phyloP scores from a whole-genome alignment of 441 rosid species.

The Syzygium malaccense region DNA sequence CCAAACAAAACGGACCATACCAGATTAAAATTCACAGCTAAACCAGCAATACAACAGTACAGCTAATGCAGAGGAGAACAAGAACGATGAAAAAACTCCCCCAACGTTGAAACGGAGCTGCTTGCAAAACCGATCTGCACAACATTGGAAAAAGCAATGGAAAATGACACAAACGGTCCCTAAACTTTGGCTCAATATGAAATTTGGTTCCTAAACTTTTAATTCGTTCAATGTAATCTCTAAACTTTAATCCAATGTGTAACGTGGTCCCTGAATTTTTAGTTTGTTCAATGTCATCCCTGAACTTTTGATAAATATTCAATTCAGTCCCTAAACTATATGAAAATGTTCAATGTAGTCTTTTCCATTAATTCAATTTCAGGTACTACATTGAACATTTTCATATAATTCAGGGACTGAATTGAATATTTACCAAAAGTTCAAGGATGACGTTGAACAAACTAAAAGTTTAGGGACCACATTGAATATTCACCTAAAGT shows the following conservation, averaged over 20 bases:
- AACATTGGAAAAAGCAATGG: not conserved
- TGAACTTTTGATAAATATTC: not conserved
- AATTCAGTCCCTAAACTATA: fast-evolving
- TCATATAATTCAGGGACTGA: fast-evolving
- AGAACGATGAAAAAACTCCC: not conserved
- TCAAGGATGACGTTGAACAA: fast-evolving
- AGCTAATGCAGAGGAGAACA: not conserved
- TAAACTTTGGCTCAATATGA: fast-evolving
- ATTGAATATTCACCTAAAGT: fast-evolving
- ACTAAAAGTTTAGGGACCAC: fast-evolving
- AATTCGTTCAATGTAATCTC: fast-evolving
- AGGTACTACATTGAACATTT: no score
- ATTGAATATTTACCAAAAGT: no score
- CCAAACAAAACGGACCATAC: not conserved
- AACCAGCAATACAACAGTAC: not conserved
- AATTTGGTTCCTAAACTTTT: fast-evolving
- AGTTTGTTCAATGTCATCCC: fast-evolving
- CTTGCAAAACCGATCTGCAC: fast-evolving
- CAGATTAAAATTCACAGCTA: not conserved
- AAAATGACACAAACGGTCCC: fast-evolving
- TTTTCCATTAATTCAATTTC: no score
- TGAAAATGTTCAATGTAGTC: not conserved
- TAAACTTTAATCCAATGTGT: fast-evolving
- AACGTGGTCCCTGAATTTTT: fast-evolving
- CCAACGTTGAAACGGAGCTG: not conserved